Base-by-base conservation (phyloP, 1,284 basidiomycete genomes). In the Melampsora larici-populina region DNA sequence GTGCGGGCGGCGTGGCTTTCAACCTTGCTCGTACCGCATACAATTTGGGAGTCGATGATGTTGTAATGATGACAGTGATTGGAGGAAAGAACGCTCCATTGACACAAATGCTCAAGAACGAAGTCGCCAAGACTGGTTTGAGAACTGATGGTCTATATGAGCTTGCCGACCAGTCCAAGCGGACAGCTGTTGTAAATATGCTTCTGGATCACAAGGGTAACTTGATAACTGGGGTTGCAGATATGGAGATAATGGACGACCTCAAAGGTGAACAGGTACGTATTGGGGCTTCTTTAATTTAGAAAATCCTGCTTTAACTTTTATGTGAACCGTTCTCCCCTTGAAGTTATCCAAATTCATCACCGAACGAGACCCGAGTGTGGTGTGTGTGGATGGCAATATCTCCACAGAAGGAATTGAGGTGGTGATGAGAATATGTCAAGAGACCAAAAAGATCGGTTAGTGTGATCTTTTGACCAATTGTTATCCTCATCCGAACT, bases 1-100 rank as follows among this genome's bases (percentile, higher is more conserved):
- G 91, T 0, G 86, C 93, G 0, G 97, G 97, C 1, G 97, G 97
- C 17, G 97, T 99, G 2, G 94, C 89, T 0, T 89, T 95, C 31
- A 99, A 99, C 83, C 89, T 99, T 66, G 93, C 95, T 0, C 93
- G 97, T 82, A 92, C 94, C 0, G 88, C 93, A 1, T 89, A 91
- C 81, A 87, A 90, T 29, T 82, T 90, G 9, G 83, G 89, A 40
- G 24, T 67, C 1, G 43, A 79, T 7, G 66, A 82, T 13, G 85
- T 86, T 11, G 79, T 83, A 64, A 82, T 88, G n/a, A 81, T 88
- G 26, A 84, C 87, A 0, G 83, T 85, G 0, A 80, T 86, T 6
- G 86, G 84, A 11, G 58, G 79, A 1, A 83, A 82, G 36, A 9
- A 36, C 40, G 78, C 71, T 8, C 78, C 81, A 7, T 68, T 75